Evolutionary conservation across 1,284 basidiomycete species (phyloP).

Genomic region (Thelephora terrestris): DNA sequence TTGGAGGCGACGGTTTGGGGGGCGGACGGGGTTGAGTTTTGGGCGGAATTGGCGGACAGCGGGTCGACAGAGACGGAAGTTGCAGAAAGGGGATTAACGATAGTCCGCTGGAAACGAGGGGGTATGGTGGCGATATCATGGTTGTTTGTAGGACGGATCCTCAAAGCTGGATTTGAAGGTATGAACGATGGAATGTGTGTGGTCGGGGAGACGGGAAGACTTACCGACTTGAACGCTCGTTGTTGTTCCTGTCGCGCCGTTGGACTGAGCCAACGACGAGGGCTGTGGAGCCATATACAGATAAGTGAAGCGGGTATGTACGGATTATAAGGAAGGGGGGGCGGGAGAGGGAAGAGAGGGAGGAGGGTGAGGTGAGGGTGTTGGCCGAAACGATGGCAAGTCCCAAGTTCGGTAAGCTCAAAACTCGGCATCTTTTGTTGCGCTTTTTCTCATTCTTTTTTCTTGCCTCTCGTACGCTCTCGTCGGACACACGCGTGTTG

Average conservation of each 20-base stretch:
- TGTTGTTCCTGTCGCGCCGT: constrained; percentile 32
- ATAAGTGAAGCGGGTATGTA: constrained; percentile 57
- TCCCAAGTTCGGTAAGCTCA: too few species aligned
- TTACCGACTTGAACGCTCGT: constrained; percentile 82
- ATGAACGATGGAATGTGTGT: constrained; percentile 9
- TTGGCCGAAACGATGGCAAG: too few species aligned
- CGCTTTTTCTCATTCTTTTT: too few species aligned
- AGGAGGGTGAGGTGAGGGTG: constrained; percentile 5
- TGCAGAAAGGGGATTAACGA: constrained; percentile 66
- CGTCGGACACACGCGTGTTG: too few species aligned
- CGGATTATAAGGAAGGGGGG: constrained; percentile 23
- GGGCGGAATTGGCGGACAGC: constrained; percentile 24
- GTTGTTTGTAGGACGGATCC: constrained; percentile 81
- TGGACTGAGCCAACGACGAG: constrained; percentile 56
- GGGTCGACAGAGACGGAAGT: constrained; percentile 71
- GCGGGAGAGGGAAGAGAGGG: constrained; percentile 14
- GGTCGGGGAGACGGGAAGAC: constrained; percentile 22
- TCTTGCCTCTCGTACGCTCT: too few species aligned
- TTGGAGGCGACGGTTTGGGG: constrained; percentile 50
- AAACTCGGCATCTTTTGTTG: too few species aligned
- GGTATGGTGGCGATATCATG: constrained; percentile 83
- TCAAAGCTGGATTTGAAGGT: constrained; percentile 54
- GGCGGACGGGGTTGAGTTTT: constrained; percentile 32
- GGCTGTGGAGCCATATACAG: constrained; percentile 32
- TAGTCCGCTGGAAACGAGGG: constrained; percentile 84